Percentiles rank a stretch among this genome's conserved stretches.
These are phyloP conservation scores for Massospora cicadina DNA, from an alignment of 371 early-diverging fungal species.

Conservation along the genomic window DNA sequence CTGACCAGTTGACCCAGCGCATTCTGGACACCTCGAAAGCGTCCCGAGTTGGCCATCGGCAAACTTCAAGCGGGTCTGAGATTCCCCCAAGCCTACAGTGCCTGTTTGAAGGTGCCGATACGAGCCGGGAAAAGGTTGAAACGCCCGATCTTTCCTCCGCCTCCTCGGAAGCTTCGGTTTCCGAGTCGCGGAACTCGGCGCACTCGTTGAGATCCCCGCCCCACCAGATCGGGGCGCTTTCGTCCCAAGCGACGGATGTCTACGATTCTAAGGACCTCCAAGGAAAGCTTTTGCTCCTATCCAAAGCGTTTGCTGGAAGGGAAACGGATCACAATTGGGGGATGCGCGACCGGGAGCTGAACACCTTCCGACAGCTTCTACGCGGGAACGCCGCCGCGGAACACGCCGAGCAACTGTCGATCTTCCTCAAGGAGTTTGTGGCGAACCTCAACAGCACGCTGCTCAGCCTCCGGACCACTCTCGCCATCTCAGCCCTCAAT, in stretches of 20 bases:
- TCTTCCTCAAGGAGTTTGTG: constrained; percentile 2
- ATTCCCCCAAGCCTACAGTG: neutral
- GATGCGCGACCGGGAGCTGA: neutral
- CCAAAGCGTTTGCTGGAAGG: neutral
- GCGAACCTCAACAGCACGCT: constrained; percentile 1
- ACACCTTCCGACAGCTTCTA: constrained; percentile 1
- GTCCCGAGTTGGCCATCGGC: neutral
- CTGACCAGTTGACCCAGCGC: neutral
- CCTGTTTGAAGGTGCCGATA: neutral
- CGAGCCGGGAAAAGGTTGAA: neutral
- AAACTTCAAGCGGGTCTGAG: neutral
- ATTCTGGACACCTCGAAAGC: constrained; percentile 1
- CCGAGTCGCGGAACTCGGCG: neutral
- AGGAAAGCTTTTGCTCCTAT: neutral
- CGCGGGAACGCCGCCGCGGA: neutral
- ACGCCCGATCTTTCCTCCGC: neutral
- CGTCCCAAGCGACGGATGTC: neutral
- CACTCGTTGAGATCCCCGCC: neutral
- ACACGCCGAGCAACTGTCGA: neutral
- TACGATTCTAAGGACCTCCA: constrained; percentile 7
- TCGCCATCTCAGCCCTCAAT: constrained; percentile 1
- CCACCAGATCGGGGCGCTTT: neutral
- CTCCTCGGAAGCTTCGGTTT: neutral
- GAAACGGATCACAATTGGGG: constrained; percentile 11
- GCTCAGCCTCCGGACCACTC: constrained; percentile 4